A percentile compares a stretch with the other conserved stretches of the same genome.
These are phyloP conservation scores for Verticillium nonalfalfae DNA, from an alignment of 2,329 filamentous ascomycete genomes.

Conservation along the genomic window DNA sequence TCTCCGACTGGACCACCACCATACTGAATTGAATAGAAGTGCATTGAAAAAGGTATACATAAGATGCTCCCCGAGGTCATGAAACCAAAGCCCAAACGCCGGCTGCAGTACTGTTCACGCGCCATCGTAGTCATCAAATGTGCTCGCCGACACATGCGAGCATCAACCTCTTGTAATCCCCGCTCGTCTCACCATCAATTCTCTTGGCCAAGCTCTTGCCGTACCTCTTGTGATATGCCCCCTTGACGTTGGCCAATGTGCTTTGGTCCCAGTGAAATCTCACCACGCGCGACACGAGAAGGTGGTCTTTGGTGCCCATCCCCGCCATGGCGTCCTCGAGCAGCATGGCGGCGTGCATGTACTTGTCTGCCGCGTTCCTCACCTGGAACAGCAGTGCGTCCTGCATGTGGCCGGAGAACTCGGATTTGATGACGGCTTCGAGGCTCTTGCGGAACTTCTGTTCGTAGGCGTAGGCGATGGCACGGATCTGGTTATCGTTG, in stretches of 20 bases:
- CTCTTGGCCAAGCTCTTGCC: conserved; percentile 59
- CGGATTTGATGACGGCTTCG: conserved; percentile 66
- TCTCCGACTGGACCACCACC: too few species aligned
- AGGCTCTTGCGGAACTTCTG: conserved; percentile 65
- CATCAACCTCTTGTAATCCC: conserved; percentile 74
- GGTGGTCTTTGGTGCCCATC: conserved; percentile 76
- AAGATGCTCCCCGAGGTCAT: neutral
- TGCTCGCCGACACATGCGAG: conserved; percentile 56
- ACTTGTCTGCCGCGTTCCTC: conserved; percentile 70
- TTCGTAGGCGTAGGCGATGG: conserved; percentile 70
- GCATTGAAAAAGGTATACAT: neutral
- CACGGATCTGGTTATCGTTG: conserved; percentile 78
- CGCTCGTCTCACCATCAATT: conserved; percentile 77
- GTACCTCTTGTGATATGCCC: conserved; percentile 68
- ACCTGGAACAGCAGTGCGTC: conserved; percentile 76
- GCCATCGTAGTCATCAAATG: conserved; percentile 1
- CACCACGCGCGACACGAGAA: conserved; percentile 72
- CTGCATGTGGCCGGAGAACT: conserved; percentile 92
- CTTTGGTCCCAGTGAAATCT: conserved; percentile 76
- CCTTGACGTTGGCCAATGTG: conserved; percentile 71
- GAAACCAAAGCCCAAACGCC: neutral
- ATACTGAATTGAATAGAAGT: neutral
- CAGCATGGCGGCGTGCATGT: conserved; percentile 73
- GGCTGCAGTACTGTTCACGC: neutral
- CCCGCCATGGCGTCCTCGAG: conserved; percentile 88